Conservation (phyloP, 306 rosid species). For the Mimosa pudica region DNA sequence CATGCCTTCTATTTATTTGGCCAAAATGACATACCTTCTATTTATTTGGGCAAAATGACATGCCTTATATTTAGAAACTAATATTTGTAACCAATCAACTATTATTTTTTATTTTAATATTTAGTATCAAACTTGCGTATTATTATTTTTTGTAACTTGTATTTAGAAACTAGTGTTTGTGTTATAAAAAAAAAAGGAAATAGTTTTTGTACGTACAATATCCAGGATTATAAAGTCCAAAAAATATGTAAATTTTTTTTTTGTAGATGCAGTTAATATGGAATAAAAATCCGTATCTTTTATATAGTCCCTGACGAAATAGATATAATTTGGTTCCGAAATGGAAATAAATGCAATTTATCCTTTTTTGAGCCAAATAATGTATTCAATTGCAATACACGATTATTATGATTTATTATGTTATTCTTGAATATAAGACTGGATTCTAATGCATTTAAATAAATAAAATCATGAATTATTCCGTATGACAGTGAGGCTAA, state of each 20-base stretch:
- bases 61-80: not conserved
- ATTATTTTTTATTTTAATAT: not conserved
- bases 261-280: not conserved
- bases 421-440: not conserved
- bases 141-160: not conserved
- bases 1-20: too few species aligned
- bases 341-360: not conserved
- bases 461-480: not conserved
- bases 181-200: too few species aligned
- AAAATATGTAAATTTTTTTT: not conserved
- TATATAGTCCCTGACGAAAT: not conserved
- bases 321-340: not conserved
- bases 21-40: too few species aligned
- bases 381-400: not conserved
- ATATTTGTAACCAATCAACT: too few species aligned
- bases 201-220: too few species aligned
- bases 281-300: not conserved
- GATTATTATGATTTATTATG: not conserved
- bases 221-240: too few species aligned
- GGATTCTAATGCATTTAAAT: not conserved
- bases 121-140: too few species aligned
- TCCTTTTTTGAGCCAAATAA: not conserved
- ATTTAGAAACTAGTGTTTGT: not conserved
- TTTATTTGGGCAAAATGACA: too few species aligned
- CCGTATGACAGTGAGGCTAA: not conserved